Evolutionary conservation across 2,329 filamentous ascomycete genomes (phyloP), one percentile per base, ranked within the genome.

Genomic region (Dryadomyces quercus-mongolicae): DNA sequence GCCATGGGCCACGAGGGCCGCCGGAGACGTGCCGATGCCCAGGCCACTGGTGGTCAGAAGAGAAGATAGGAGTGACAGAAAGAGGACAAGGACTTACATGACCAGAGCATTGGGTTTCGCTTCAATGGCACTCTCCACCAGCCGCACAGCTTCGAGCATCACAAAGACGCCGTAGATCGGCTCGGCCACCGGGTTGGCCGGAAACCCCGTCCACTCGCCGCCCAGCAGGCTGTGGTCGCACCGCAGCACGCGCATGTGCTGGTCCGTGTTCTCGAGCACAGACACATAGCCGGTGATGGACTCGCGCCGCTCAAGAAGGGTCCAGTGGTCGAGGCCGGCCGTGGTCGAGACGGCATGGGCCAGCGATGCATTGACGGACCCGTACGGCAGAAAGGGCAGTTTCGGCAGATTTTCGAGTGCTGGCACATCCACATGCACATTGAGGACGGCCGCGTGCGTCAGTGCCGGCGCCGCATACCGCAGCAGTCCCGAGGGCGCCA

Each of bases 111-210:
- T 86, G 48, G 87, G 86, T 56, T 87, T 72, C n/a, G 69, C 70
- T 61, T 91, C 86, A 2, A 70, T 72, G 5, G 74, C 69, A 1
- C 74, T 74, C 61, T 93, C 75, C 22, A 95, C 76, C 36, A 98
- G 76, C 21, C 93, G 81, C 7, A 97, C 85, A 3, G 92, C 89
- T 67, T 98, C 93, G 1, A 98, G 80, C 77, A 95, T 94, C 25
- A 88, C 85, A 66, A 98, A 98, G n/a, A 97, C 86, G 10, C 88
- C 85, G 65, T 97, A 98, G 54, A 98, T 88, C 0, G 92, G 89
- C 68, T 98, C 93, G 12, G 81, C 80, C 18, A 89, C 77, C 58
- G 64, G 71, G 51, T 70, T 74, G 56, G 66, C 84, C 68, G 62
- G 68, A 60, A 70, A 72, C 44, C 74, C 74, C 13, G 85, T 77